Conservation (phyloP, 2,329 filamentous ascomycete species). For the Paraphaeosphaeria sporulosa region DNA sequence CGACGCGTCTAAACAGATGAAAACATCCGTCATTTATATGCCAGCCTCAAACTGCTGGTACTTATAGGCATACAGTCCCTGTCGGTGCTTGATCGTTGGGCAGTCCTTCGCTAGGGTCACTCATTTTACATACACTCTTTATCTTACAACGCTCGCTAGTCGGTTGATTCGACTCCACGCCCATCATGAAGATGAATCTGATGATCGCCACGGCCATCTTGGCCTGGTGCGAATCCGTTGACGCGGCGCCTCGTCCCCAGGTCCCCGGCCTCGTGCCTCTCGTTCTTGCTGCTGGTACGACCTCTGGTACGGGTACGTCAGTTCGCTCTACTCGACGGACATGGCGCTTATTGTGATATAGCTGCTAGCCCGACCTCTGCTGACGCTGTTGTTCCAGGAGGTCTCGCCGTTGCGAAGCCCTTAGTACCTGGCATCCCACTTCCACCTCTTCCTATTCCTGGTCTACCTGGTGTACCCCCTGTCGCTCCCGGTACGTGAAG, state of each 20-base stretch:
- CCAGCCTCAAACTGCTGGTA: not conserved
- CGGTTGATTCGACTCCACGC: slow-evolving; percentile 4
- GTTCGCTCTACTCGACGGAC: not conserved
- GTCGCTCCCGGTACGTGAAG: slow-evolving; percentile 9
- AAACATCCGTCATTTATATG: not conserved
- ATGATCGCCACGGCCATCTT: slow-evolving; percentile 20
- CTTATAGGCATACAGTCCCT: slow-evolving; percentile 13
- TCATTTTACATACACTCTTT: slow-evolving; percentile 9
- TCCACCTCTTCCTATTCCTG: not conserved
- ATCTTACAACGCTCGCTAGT: not conserved
- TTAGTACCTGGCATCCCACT: not conserved
- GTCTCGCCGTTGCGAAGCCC: slow-evolving; percentile 10
- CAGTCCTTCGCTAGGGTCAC: slow-evolving; percentile 21
- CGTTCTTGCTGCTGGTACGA: not conserved
- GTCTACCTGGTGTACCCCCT: not conserved
- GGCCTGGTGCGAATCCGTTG: slow-evolving; percentile 17
- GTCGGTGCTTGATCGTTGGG: not conserved
- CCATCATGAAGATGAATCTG: slow-evolving; percentile 20
- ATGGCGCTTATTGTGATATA: slow-evolving; percentile 7
- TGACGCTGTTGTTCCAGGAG: not conserved
- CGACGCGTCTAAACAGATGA: slow-evolving; percentile 2
- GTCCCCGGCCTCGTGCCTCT: not conserved
- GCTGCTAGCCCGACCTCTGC: not conserved
- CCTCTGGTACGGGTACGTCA: not conserved
- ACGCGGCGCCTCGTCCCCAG: slow-evolving; percentile 22